Evolutionary conservation across 495 filamentous ascomycete species (phyloP).

Genomic region (Penicillium arizonense): DNA sequence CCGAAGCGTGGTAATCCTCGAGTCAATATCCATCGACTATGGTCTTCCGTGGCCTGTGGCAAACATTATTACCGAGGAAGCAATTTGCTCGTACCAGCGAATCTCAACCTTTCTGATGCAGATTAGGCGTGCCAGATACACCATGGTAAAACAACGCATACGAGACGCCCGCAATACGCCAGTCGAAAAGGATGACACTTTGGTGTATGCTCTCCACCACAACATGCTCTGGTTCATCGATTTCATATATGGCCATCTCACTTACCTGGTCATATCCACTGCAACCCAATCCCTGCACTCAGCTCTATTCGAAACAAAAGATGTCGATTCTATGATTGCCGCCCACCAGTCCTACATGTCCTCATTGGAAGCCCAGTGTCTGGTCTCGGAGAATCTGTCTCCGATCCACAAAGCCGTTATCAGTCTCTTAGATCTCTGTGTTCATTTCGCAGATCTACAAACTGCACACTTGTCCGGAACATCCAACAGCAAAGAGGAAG

Average conservation of each 20-base stretch:
- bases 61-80: slow-evolving; percentile 67
- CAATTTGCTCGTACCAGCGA: slow-evolving; percentile 62
- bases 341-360: slow-evolving; percentile 64
- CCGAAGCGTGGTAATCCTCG: slow-evolving; percentile 50
- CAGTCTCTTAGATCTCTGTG: slow-evolving; percentile 58
- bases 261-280: slow-evolving; percentile 65
- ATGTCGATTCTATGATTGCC: slow-evolving; percentile 78
- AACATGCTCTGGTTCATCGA: slow-evolving; percentile 79
- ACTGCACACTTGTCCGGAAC: slow-evolving; percentile 17
- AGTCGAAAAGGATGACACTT: slow-evolving; percentile 32
- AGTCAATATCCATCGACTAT: slow-evolving; percentile 57
- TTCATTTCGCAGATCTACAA: slow-evolving; percentile 50
- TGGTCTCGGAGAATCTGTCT: slow-evolving; percentile 61
- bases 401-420: slow-evolving; percentile 66
- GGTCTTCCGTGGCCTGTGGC: slow-evolving; percentile 81
- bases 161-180: slow-evolving; percentile 18
- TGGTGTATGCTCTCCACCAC: slow-evolving; percentile 64
- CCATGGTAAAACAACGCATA: slow-evolving; percentile 58
- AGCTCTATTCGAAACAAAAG: slow-evolving; percentile 57
- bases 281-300: slow-evolving; percentile 50
- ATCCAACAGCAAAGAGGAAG: slow-evolving; percentile 1
- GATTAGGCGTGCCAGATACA: slow-evolving; percentile 66
- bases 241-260: slow-evolving; percentile 70
- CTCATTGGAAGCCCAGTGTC: slow-evolving; percentile 60
- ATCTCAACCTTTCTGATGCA: slow-evolving; percentile 77